phyloP scores from a whole-genome alignment of 345 rosid species.

The Ricinus communis region DNA sequence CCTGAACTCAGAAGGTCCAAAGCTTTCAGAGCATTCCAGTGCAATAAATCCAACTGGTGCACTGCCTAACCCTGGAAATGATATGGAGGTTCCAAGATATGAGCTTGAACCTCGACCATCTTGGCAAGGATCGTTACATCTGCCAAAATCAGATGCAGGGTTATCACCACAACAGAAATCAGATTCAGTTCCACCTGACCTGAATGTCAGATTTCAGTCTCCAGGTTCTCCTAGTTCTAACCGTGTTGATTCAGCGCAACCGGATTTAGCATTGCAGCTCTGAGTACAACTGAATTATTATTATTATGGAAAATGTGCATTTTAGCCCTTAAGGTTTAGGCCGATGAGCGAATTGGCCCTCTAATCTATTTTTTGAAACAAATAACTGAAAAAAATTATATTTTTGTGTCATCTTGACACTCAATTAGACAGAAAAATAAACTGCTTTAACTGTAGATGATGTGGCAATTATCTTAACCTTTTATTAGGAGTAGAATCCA shows the following conservation, averaged over 20 bases:
- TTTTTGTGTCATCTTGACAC: no score
- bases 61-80: constrained; percentile 19
- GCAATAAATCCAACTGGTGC: constrained; percentile 10
- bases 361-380: no score
- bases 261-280: constrained; percentile 64
- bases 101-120: constrained; percentile 6
- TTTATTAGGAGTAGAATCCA: no score
- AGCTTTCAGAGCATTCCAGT: constrained; percentile 19
- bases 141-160: constrained; percentile 21
- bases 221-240: constrained; percentile 43
- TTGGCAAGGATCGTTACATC: constrained; percentile 25
- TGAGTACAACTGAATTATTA: constrained; percentile 25
- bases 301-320: no score
- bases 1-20: constrained; percentile 27
- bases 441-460: no score
- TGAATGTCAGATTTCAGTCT: constrained; percentile 45
- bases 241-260: constrained; percentile 40
- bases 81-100: constrained; percentile 14
- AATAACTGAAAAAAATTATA: no score
- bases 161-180: constrained; percentile 26
- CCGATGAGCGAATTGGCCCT: no score
- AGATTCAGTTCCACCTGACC: constrained; percentile 43
- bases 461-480: no score
- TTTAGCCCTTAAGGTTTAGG: no score
- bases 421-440: no score